Evolutionary conservation across 345 rosid species (phyloP).

Genomic region (Hibiscus tridactylites): DNA sequence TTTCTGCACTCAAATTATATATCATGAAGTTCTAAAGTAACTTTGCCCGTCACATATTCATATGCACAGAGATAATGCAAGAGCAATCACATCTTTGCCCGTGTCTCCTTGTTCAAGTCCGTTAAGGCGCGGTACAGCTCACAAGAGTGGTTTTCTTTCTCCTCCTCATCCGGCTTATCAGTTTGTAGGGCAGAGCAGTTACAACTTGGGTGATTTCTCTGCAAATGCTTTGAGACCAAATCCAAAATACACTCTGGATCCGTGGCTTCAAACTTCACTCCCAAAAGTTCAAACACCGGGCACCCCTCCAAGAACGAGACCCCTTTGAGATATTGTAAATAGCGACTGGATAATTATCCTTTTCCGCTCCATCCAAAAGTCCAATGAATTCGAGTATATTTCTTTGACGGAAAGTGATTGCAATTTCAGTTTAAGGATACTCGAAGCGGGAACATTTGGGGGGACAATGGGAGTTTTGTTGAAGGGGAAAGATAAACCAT

Average conservation of each 20-base stretch:
- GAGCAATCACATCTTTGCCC: slow-evolving; percentile 69
- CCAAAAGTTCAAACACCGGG: slow-evolving; percentile 40
- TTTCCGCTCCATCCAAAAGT: slow-evolving; percentile 3
- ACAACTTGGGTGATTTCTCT: slow-evolving; percentile 43
- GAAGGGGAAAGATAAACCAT: background rate
- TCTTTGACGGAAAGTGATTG: background rate
- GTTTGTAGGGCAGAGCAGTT: slow-evolving; percentile 39
- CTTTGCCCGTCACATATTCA: background rate
- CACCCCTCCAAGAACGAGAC: slow-evolving; percentile 50
- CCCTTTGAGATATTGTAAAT: slow-evolving; percentile 36
- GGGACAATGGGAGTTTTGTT: background rate
- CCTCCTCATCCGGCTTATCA: slow-evolving; percentile 66
- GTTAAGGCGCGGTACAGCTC: slow-evolving; percentile 49
- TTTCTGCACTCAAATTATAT: background rate
- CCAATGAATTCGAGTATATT: background rate
- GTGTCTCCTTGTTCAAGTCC: slow-evolving; percentile 95
- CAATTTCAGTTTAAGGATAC: too few relatives aligned
- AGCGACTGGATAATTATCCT: slow-evolving; percentile 2
- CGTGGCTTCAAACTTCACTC: slow-evolving; percentile 33
- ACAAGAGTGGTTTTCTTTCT: slow-evolving; percentile 64
- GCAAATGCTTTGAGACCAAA: slow-evolving; percentile 36
- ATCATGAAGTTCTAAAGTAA: background rate
- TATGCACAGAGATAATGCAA: slow-evolving; percentile 51
- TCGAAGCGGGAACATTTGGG: background rate
- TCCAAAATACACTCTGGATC: slow-evolving; percentile 26